These are phyloP conservation scores for Cytospora piceae DNA, from an alignment of 2,329 filamentous ascomycete genomes.

Conservation along the genomic window DNA sequence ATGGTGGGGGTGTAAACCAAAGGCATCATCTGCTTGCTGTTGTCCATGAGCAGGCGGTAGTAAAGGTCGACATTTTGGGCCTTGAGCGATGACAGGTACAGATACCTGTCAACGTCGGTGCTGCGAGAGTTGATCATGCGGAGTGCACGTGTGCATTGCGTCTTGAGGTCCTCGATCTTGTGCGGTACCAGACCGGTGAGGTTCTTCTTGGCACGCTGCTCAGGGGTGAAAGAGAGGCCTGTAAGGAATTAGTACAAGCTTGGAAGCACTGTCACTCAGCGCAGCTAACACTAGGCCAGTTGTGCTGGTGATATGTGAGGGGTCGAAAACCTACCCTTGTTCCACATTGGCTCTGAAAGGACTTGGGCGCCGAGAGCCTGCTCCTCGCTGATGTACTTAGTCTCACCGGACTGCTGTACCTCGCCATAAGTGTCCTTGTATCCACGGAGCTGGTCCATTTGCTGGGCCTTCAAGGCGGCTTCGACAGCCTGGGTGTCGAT, in stretches of 20 bases:
- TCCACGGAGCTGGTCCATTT: conserved; percentile 63
- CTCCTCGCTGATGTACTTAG: conserved; percentile 53
- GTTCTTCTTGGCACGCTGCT: conserved; percentile 66
- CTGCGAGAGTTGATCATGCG: conserved; percentile 72
- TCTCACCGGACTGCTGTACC: conserved; percentile 57
- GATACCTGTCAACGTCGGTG: conserved; percentile 79
- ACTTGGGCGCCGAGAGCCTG: conserved; percentile 64
- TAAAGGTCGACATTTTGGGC: conserved; percentile 79
- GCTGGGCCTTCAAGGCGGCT: conserved; percentile 62
- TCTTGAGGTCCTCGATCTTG: conserved; percentile 63
- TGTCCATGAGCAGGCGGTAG: conserved; percentile 79
- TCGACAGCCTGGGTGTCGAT: conserved; percentile 62
- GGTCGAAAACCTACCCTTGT: conserved; percentile 57
- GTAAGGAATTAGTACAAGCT: conserved; percentile 4
- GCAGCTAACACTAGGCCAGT: background rate
- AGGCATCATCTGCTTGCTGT: conserved; percentile 78
- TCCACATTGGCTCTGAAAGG: conserved; percentile 65
- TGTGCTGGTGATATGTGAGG: background rate
- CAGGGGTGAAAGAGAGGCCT: conserved; percentile 68
- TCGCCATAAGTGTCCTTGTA: conserved; percentile 61
- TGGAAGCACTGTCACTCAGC: background rate
- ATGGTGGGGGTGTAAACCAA: conserved; percentile 89
- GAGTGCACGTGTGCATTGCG: conserved; percentile 68
- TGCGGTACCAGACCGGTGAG: conserved; percentile 68
- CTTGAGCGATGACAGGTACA: conserved; percentile 78